Base-by-base conservation (phyloP, 1,139 yeast species). In the Diutina ranongensis region DNA sequence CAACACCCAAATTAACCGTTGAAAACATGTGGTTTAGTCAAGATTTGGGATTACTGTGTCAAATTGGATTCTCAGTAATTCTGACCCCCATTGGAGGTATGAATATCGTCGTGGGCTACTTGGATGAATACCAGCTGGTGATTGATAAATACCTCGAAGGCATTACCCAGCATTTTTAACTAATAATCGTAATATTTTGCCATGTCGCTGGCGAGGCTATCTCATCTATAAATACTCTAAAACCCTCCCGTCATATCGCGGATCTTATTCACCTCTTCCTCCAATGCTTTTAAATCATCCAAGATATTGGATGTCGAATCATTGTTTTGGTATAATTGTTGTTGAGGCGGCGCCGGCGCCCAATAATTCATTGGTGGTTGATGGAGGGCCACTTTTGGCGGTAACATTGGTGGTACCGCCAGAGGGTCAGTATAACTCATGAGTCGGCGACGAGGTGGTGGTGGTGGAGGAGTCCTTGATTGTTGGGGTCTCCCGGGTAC, bases 221-320 rank as follows among this genome's bases (percentile, higher is more conserved):
- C n/a, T n/a, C 20, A 10, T 16, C 38, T 16, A 34, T 34, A 19
- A 19, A 25, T 25, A 25, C 15, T 31, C 34, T 31, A 70, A 52
- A 69, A 71, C 4, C 75, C 76, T n/a, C 75, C 75, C 7, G 75
- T 69, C 71, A 71, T 64, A 48, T 61, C 64, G 52, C 74, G 57
- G 36, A 72, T 72, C 49, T 69, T 68, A 54, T 80, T 82, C 18
- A 80, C 83, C 55, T 80, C 86, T 38, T 71, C 79, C 53, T 80
- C 83, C 46, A 80, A 62, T 18, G 80, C 80, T 55, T 74, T 74
- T 49, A 79, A 64, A 56, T 80, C 81, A 47, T 79, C 80, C 51
- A 80, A 59, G 21, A 79, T 76, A 49, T 77, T 72, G 3, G 72
- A 64, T 2, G 77, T 72, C 49, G 72, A 48, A 46, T 41, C 45